Evolutionary conservation across 2,329 filamentous ascomycete genomes (phyloP).

Genomic region (Orbilia blumenaviensis): DNA sequence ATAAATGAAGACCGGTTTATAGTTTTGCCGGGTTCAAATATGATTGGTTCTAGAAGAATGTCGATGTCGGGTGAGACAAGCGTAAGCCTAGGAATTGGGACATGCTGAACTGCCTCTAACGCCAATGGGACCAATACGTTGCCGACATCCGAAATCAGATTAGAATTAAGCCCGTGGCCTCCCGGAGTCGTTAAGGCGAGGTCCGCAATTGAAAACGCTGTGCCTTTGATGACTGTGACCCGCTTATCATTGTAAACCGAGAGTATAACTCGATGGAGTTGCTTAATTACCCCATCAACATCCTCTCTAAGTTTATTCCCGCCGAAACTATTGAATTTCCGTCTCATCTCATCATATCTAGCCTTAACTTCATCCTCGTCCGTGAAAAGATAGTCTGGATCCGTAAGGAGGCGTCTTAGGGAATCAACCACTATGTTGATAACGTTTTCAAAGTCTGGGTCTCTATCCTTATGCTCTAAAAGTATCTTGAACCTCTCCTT

Average conservation of each 20-base stretch:
- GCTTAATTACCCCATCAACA: conserved; percentile 75
- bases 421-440: conserved; percentile 77
- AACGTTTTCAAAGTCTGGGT: conserved; percentile 83
- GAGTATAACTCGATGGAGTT: conserved; percentile 73
- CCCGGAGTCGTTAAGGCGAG: conserved; percentile 71
- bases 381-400: conserved; percentile 77
- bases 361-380: conserved; percentile 70
- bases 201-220: conserved; percentile 72
- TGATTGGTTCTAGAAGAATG: conserved; percentile 85
- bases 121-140: conserved; percentile 82
- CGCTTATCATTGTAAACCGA: conserved; percentile 77
- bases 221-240: conserved; percentile 74
- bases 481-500: conserved; percentile 75
- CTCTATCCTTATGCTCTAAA: conserved; percentile 76
- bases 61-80: conserved; percentile 84
- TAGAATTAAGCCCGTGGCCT: conserved; percentile 72
- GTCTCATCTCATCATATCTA: conserved; percentile 66
- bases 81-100: conserved; percentile 91
- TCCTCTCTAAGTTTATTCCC: conserved; percentile 76
- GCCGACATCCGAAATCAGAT: conserved; percentile 77
- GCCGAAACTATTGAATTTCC: conserved; percentile 69
- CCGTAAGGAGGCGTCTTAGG: conserved; percentile 81
- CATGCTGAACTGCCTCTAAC: conserved; percentile 80
- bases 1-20: conserved; percentile 89
- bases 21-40: conserved; percentile 85